Evolutionary conservation across 768 basidiomycete genomes (phyloP), one percentile per base, ranked within the genome.

Genomic region (Leccinum longicurvipes): DNA sequence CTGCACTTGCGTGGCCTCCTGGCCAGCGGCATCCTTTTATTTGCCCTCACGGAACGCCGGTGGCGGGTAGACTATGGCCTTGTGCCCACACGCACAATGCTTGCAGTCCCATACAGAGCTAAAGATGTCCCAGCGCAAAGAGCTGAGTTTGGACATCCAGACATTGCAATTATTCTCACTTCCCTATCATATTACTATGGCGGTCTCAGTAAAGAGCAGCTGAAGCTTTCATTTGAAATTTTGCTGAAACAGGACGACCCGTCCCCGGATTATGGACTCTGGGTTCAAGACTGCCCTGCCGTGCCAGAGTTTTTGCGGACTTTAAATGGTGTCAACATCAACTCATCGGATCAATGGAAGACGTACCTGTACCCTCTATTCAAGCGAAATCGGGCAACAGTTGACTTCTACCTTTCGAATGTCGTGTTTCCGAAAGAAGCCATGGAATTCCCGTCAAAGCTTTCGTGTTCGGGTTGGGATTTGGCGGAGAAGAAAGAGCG

Each of bases 101-200:
- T 73, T 2, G 72, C 72, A 0, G 67, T 75, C 0, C 72, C 74
- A 0, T 74, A 73, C 23, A 67, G 69, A 1, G 73, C 73, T 0
- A 74, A 70, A 53, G 74, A 75, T n/a, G 45, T 63, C 2, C 73
- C 73, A 0, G 58, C 71, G 15, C 27, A 56, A 6, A 56, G 63
- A 32, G 67, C 72, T 1, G 68, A 74, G 27, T 75, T 74, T 17
- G 68, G 67, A 14, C 74, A 76, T 36, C 73, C 73, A 12, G 74
- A 74, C 19, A 56, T 74, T 17, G 58, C 61, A 14, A 62, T 73
- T 47, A 34, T 58, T 2, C 65, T 74, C 14, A 74, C 71, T 0
- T 72, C 61, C 32, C 55, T 74, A 9, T 63, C 63, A 4, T 75
- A 75, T 46, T 74, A 73, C 25, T 72, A 73, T 34, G 1, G 15